phyloP scores from a whole-genome alignment of 2,329 filamentous ascomycete species.

The Bipolaris bicolor region DNA sequence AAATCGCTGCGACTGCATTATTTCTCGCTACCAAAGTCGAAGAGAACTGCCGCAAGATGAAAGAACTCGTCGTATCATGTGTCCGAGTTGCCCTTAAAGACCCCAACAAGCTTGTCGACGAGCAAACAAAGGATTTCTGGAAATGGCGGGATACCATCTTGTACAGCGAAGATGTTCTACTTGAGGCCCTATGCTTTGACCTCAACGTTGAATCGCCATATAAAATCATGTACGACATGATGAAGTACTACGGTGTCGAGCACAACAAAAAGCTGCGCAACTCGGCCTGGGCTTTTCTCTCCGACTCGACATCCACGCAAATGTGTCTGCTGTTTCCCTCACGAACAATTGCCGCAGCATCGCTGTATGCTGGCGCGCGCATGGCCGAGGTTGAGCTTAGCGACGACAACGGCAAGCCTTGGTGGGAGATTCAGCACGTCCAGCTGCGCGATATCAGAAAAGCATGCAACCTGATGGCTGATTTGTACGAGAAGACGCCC shows the following conservation, averaged over 20 bases:
- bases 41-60: slow-evolving; percentile 95
- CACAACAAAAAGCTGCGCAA: slow-evolving; percentile 84
- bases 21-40: slow-evolving; percentile 98
- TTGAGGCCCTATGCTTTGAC: slow-evolving; percentile 93
- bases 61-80: slow-evolving; percentile 90
- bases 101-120: slow-evolving; percentile 84
- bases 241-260: slow-evolving; percentile 73
- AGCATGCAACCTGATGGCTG: slow-evolving; percentile 78
- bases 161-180: slow-evolving; percentile 87
- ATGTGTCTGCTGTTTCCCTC: slow-evolving; percentile 82
- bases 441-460: slow-evolving; percentile 71
- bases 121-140: slow-evolving; percentile 98
- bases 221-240: slow-evolving; percentile 79
- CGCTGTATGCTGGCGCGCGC: slow-evolving; percentile 84
- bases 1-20: slow-evolving; percentile 87
- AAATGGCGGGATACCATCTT: slow-evolving; percentile 94
- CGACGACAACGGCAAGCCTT: slow-evolving; percentile 75
- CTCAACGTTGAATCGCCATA: slow-evolving; percentile 90
- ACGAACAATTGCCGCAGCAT: slow-evolving; percentile 80
- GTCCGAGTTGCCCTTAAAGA: slow-evolving; percentile 96
- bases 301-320: slow-evolving; percentile 84
- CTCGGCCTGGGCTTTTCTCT: slow-evolving; percentile 90
- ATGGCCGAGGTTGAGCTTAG: slow-evolving; percentile 74
- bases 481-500: slow-evolving; percentile 53
- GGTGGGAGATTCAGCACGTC: slow-evolving; percentile 84